Base-by-base conservation (phyloP, 768 basidiomycete genomes). In the Termitomyces sp. region DNA sequence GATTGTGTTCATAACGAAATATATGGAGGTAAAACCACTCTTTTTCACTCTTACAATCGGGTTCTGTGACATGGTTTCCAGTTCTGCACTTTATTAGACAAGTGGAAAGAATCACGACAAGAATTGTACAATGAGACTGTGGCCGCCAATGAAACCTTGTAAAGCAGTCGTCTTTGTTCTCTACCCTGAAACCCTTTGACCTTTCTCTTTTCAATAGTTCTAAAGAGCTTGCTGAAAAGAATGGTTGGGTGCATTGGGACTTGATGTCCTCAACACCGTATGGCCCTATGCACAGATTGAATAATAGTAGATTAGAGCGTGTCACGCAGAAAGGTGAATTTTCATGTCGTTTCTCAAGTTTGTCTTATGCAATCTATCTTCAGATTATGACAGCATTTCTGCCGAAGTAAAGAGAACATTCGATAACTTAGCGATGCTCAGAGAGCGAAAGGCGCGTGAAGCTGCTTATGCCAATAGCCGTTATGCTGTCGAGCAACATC, bases 201-300 rank as follows among this genome's bases (percentile, higher is more conserved):
- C 18, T 35, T 20, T 13, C 40, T 33, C 45, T 5, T 15, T 46
- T 5, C 13, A 28, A 13, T 36, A 86, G 85, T 55, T 75, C 74
- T 20, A 69, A 65, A 52, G 0, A 0, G 0, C 64, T 79, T 32
- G 81, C 82, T 0, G 13, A 49, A 0, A n/a, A 50, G 4, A 67
- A 79, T 62, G 84, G 83, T 7, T 86, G 82, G 77, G 60, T 73
- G 1, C 65, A 71, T 15, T 65, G 62, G 28, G 79, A 85, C 62
- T 69, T 89, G 24, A 36, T 81, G 38, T 71, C 72, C 13, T 71
- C 74, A 4, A 73, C 73, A 2, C 61, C 76, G 3, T 87, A 78
- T 66, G 75, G 76, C 2, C 46, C 67, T 7, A 68, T 85, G 22
- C 72, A 75, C 56, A 64, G 73, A 2, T 65, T 69, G 40, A 82